A percentile compares a stretch with the other conserved stretches of the same genome.
These are phyloP conservation scores for Entrophospora sp. DNA, from an alignment of 192 early-diverging fungal species.

Conservation along the genomic window DNA sequence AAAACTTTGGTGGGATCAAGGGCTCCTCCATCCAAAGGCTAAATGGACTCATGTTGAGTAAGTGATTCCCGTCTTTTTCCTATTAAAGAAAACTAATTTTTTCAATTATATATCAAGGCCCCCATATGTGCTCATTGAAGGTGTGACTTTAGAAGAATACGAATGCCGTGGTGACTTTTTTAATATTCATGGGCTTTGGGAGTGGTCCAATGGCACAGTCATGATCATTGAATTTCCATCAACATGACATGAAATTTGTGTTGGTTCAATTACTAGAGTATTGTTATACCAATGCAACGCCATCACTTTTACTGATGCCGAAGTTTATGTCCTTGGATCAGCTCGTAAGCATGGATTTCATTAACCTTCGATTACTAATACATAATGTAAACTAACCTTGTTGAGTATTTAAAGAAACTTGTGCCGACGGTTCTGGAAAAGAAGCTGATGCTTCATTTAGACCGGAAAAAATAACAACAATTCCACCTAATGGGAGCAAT, in stretches of 20 bases:
- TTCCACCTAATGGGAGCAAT: constrained; percentile 17
- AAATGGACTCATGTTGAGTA: too few relatives aligned
- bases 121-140: constrained; percentile 12
- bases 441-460: constrained; percentile 15
- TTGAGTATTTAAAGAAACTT: constrained; percentile 14
- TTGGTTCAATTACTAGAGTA: neutral
- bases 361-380: neutral
- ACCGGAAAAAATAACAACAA: constrained; percentile 10
- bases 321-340: constrained; percentile 5
- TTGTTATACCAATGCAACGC: neutral
- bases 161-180: constrained; percentile 11
- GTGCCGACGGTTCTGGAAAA: constrained; percentile 14
- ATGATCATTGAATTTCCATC: constrained; percentile 15
- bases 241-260: constrained; percentile 9
- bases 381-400: constrained; percentile 5
- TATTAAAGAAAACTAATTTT: too few relatives aligned
- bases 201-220: constrained; percentile 14
- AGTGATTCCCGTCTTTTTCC: too few relatives aligned
- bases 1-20: too few relatives aligned
- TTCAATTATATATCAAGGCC: constrained; percentile 3
- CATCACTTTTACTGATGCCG: neutral
- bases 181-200: constrained; percentile 11
- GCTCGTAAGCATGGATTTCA: constrained; percentile 15
- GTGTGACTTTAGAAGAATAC: constrained; percentile 9
- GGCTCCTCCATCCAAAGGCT: too few relatives aligned